A percentile compares a stretch with the other conserved stretches of the same genome.
Conservation (phyloP, 768 basidiomycete genomes). For the Tricholomella constricta region DNA sequence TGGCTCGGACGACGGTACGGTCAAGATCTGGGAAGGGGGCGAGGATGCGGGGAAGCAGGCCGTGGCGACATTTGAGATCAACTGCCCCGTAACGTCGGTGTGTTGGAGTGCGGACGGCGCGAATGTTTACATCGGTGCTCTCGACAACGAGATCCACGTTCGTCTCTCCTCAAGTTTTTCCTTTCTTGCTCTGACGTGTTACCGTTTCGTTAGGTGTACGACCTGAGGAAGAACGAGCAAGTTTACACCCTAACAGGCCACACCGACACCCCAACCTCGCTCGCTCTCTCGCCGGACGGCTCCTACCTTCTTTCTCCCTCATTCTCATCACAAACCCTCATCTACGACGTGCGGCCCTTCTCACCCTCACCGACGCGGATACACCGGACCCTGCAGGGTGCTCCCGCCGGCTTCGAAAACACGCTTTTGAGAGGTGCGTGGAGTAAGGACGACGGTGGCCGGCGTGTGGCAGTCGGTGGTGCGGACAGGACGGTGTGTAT, state of each 20-base stretch:
- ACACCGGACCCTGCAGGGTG: conserved; percentile 78
- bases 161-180: conserved; percentile 32
- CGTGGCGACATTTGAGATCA: conserved; percentile 79
- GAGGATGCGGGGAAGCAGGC: conserved; percentile 72
- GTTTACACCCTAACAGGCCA: conserved; percentile 84
- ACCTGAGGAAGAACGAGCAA: conserved; percentile 82
- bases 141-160: conserved; percentile 97
- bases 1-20: conserved; percentile 90
- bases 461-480: conserved; percentile 83
- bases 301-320: conserved; percentile 88
- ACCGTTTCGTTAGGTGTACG: conserved; percentile 66
- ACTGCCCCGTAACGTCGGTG: conserved; percentile 90
- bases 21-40: conserved; percentile 89
- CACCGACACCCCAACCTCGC: conserved; percentile 89
- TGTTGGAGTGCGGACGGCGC: conserved; percentile 92
- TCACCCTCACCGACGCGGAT: conserved; percentile 80
- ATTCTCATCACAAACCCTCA: conserved; percentile 84
- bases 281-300: conserved; percentile 89
- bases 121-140: conserved; percentile 84
- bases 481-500: conserved; percentile 86
- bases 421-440: conserved; percentile 83
- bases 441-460: conserved; percentile 84
- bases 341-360: conserved; percentile 95
- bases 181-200: conserved; percentile 7
- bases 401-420: conserved; percentile 94